Evolutionary conservation across 345 rosid genomes (phyloP), one percentile per base, ranked within the genome.

Genomic region (Corchorus olitorius): DNA sequence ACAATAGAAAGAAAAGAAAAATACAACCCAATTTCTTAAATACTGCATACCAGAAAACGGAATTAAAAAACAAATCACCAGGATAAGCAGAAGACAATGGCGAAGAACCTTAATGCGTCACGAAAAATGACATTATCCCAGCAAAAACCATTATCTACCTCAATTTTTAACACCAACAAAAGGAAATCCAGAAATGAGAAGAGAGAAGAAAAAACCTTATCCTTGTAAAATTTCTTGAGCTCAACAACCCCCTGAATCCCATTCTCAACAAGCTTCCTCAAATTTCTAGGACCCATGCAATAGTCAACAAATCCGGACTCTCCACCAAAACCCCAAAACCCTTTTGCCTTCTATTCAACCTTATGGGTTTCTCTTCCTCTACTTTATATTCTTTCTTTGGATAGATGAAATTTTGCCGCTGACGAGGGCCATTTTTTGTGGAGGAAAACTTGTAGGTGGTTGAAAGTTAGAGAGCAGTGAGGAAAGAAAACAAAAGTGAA

Each of bases 221-320:
- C 92, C 86, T 86, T 93, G 74, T 96, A 96, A n/a, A 96, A 82
- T 74, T 92, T 91, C 83, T 96, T 93, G 63, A 96, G 99, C 83
- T 96, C 97, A 15, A 92, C 92, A 78, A 93, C 92, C 75, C 80
- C 95, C 3, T 87, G 90, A 76, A 96, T 91, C 70, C 99, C 99
- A 74, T 93, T 93, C 34, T 92, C 97, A 48, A 93, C 94, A 63
- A 96, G 85, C 81, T 96, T 96, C 82, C 95, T 90, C 82, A 90
- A 88, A 74, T 96, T 96, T 83, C 97, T 91, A 1, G 93, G 92
- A 14, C 99, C 99, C 3, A 96, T 94, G 8, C 99, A 80, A 96
- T 93, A 17, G 90, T 86, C 82, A 96, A 82, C 91, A 96, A 86
- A 88, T 93, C 98, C 35, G 89, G 92, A 67, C 85, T 92, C 59